These are phyloP conservation scores for Penicillium maclennaniae DNA, from an alignment of 495 filamentous ascomycete genomes.

Conservation along the genomic window DNA sequence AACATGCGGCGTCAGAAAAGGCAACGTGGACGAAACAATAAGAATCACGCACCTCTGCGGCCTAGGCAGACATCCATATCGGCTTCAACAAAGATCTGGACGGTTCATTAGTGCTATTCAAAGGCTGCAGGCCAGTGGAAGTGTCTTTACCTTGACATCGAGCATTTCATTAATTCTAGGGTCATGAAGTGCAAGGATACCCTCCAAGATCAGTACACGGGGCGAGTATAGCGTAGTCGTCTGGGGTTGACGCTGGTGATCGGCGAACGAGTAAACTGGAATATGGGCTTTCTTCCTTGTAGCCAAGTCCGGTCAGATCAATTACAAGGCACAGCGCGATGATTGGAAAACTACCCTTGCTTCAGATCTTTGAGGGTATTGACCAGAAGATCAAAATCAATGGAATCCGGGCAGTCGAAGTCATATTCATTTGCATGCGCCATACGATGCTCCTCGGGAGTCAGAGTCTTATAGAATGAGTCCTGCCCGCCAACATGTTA, in stretches of 20 bases:
- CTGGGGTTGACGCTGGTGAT: constrained; percentile 73
- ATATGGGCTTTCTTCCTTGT: constrained; percentile 85
- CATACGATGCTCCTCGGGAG: constrained; percentile 63
- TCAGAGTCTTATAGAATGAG: constrained; percentile 90
- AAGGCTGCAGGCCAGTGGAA: neutral
- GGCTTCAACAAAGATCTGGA: constrained; percentile 86
- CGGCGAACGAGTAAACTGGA: constrained; percentile 90
- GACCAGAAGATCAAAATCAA: constrained; percentile 89
- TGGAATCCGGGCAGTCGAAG: constrained; percentile 89
- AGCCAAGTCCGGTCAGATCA: constrained; percentile 11
- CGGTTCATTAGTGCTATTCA: constrained; percentile 1
- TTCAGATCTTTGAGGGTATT: constrained; percentile 80
- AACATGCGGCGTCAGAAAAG: neutral
- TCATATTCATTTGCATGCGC: constrained; percentile 92
- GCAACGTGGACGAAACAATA: neutral
- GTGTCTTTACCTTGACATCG: constrained; percentile 71
- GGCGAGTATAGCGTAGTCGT: constrained; percentile 92
- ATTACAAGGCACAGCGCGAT: neutral
- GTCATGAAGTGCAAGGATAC: constrained; percentile 93
- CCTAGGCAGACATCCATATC: constrained; percentile 93
- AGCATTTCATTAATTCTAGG: constrained; percentile 78
- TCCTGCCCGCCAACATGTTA: constrained; percentile 55
- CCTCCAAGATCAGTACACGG: constrained; percentile 91
- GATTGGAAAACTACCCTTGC: constrained; percentile 63
- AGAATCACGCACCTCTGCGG: constrained; percentile 66